Base-by-base conservation (phyloP, 2,329 filamentous ascomycete genomes). In the Fusarium metavorans region DNA sequence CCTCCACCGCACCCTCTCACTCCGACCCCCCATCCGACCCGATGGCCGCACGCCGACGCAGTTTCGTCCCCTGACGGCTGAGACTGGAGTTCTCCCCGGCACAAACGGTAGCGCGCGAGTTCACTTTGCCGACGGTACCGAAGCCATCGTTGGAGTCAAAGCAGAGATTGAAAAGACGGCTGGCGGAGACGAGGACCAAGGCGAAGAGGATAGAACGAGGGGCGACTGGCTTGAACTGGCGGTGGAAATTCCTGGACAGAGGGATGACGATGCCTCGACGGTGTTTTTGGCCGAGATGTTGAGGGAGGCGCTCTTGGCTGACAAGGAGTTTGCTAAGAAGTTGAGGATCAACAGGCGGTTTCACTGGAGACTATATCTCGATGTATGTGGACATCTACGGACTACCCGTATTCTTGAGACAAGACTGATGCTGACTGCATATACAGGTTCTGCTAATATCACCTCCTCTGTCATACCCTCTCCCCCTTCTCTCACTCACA, bases 331-430 rank as follows among this genome's bases (percentile, higher is more conserved):
- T 81, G 88, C 89, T 73, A 91, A 90, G 82, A 90, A 92, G 79
- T 83, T 99, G 80, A 93, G 92, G 83, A 98, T 99, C 82, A 98
- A 98, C 85, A 86, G 88, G 68, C 90, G 95, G 52, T 99, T 96
- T 87, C 96, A 98, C 87, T 99, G 97, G 97, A 94, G 95, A 84
- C 83, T 99, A 67, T 98, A 96, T 84, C 89, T 99, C 73, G 97
- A 99, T 84, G 95, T 98, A 83, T 80, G 94, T 88, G n/a, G 25
- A 2, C 25, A 35, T 27, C 23, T 39, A 20, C 14, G 25, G 18
- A 45, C 11, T n/a, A 6, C n/a, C 14, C 6, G 5, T 30, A 14
- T 10, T 39, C 5, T 8, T 6, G 16, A 14, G 39, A 20, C 8
- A 32, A 27, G 23, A 23, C 9, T 9, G n/a, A 56, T 66, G 43